A percentile compares a stretch with the other conserved stretches of the same genome.
Evolutionary conservation across 805 yeast species (phyloP).

Genomic region (Komagataella mondaviorum): DNA sequence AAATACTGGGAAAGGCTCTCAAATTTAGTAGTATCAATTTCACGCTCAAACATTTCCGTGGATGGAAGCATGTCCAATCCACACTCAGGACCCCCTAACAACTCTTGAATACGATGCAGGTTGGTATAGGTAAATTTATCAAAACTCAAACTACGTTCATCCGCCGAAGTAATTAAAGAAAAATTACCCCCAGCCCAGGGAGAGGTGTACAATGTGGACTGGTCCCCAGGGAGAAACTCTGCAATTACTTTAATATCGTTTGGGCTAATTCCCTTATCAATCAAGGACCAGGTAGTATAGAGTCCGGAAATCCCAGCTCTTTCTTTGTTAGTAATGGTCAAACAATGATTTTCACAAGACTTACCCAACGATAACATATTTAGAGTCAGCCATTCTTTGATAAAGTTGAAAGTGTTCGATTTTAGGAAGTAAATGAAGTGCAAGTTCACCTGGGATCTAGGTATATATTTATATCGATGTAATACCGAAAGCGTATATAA

Average conservation of each 20-base stretch:
- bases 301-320: slow-evolving; percentile 61
- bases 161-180: slow-evolving; percentile 47
- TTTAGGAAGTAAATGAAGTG: background rate
- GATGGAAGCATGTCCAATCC: slow-evolving; percentile 45
- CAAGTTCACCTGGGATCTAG: too few relatives aligned
- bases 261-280: slow-evolving; percentile 25
- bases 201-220: slow-evolving; percentile 58
- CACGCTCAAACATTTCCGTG: slow-evolving; percentile 44
- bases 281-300: slow-evolving; percentile 40
- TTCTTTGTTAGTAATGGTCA: slow-evolving; percentile 5
- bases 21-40: slow-evolving; percentile 32
- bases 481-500: too few relatives aligned
- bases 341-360: background rate
- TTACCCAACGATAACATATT: slow-evolving; percentile 2
- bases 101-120: slow-evolving; percentile 25
- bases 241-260: slow-evolving; percentile 43
- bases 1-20: slow-evolving; percentile 34
- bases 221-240: slow-evolving; percentile 67
- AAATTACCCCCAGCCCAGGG: slow-evolving; percentile 73
- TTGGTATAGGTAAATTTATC: slow-evolving; percentile 46
- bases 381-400: background rate
- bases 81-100: slow-evolving; percentile 31
- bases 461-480: too few relatives aligned
- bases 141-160: slow-evolving; percentile 29
- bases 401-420: background rate